A percentile compares a stretch with the other conserved stretches of the same genome.
Conservation (phyloP, 768 basidiomycete genomes). For the Candolleomyces aberdarensis region DNA sequence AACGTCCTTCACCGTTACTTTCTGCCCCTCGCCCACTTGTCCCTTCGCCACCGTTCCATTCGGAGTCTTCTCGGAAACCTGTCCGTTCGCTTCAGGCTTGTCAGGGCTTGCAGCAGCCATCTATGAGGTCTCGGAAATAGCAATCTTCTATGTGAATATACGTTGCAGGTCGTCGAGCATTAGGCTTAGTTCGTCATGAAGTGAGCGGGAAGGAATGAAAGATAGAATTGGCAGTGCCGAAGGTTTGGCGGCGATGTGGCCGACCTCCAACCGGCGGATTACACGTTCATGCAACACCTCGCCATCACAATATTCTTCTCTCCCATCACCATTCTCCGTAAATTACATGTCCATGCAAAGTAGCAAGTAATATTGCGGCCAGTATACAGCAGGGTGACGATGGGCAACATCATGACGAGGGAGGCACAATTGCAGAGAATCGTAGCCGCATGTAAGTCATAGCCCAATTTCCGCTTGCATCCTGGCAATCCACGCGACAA, state of each 20-base stretch:
- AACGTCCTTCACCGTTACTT: slow-evolving; percentile 8
- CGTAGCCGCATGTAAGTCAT: slow-evolving; percentile 74
- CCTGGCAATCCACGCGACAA: slow-evolving; percentile 53
- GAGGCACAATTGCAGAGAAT: slow-evolving; percentile 45
- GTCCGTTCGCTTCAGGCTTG: neutral
- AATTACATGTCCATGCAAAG: no score
- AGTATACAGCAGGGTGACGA: neutral
- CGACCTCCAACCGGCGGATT: neutral
- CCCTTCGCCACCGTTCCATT: neutral
- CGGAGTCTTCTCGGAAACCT: neutral
- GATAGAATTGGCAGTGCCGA: neutral
- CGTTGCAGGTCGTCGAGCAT: neutral
- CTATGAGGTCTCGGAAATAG: neutral
- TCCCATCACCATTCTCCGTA: neutral
- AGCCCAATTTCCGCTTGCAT: slow-evolving; percentile 59
- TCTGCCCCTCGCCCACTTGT: neutral
- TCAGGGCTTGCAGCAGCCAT: neutral
- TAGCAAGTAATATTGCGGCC: neutral
- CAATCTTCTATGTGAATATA: neutral
- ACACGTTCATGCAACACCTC: neutral
- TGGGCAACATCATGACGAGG: neutral
- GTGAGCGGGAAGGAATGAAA: neutral
- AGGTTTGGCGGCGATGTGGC: neutral
- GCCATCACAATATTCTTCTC: neutral
- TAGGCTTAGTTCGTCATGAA: neutral